Conservation (phyloP, 176 grass and related monocot genomes). For the Rhynchospora pubera region DNA sequence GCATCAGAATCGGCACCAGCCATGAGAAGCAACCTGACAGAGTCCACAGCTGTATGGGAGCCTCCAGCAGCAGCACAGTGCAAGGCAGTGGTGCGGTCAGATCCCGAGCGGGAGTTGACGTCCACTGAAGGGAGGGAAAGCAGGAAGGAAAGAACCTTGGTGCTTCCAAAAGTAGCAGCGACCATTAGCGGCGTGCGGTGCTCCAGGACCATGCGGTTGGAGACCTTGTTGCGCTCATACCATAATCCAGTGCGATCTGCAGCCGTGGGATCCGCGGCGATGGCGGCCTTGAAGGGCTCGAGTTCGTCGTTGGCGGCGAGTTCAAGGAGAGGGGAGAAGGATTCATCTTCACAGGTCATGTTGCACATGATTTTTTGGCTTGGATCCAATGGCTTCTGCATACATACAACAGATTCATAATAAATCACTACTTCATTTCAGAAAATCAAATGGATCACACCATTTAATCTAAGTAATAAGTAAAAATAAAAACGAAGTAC, state of each 20-base stretch:
- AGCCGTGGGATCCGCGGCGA: constrained; percentile 9
- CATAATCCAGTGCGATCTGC: constrained; percentile 54
- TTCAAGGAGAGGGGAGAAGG: constrained; percentile 50
- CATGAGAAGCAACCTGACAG: constrained; percentile 47
- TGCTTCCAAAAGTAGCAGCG: constrained; percentile 69
- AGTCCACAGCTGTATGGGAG: constrained; percentile 33
- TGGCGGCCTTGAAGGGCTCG: constrained; percentile 14
- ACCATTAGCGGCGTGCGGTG: constrained; percentile 80
- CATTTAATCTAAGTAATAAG: not conserved
- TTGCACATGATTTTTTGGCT: not conserved
- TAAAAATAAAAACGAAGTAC: not conserved
- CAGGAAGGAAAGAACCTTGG: constrained; percentile 35
- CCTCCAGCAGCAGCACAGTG: constrained; percentile 73
- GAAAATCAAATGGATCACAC: not conserved
- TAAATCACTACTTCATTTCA: too few species aligned
- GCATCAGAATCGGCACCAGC: constrained; percentile 58
- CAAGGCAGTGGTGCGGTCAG: constrained; percentile 48
- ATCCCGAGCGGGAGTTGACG: constrained; percentile 30
- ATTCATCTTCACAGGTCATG: constrained; percentile 19
- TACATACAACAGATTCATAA: constrained; percentile 14
- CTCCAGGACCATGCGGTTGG: constrained; percentile 37
- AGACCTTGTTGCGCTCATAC: constrained; percentile 63
- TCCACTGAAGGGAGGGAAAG: constrained; percentile 41
- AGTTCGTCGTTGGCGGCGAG: constrained; percentile 59
- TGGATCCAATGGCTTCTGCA: constrained; percentile 8